Base-by-base conservation (phyloP, 257 asterid species). In the Craterostigma plantagineum region DNA sequence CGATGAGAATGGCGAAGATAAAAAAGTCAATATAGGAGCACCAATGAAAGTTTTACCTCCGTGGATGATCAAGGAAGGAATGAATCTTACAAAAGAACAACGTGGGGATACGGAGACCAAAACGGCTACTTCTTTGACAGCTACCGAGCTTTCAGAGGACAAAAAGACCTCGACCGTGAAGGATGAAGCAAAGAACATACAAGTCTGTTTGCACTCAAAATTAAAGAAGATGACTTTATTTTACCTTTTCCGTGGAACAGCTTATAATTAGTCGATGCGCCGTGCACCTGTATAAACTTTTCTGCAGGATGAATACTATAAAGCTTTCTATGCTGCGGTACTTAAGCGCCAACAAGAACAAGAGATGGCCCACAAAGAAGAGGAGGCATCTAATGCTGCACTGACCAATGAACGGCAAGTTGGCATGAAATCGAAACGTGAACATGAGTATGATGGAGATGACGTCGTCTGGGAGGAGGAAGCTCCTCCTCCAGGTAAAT, bases 21-120 rank as follows among this genome's bases (percentile, higher is more conserved):
- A 75, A 61, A 43, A 70, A 33, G 70, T 65, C 56, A 63, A 60
- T 60, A 35, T 65, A 34, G 67, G 36, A 55, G 33, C 73, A 34
- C 82, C 81, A 16, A 64, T 51, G 74, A 83, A 90, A 69, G 79
- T 77, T 33, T 71, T 83, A 68, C 99, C 99, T 53, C 92, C 96
- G 14, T 90, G 96, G 99, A 83, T 90, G 99, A 75, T 90, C 48
- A 79, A 45, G 69, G 65, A 72, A 59, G 95, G 95, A 48, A 90
- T 90, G 99, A 75, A 63, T 49, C 91, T 79, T 53, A 70, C 94
- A 10, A 71, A 60, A 53, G 99, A 83, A 79, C 99, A 83, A 55
- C 92, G 81, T 5, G 99, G 99, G 46, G 82, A 73, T 63, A 54
- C 66, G 42, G 71, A 69, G 66, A 67, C 43, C 43, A 92, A 75